Evolutionary conservation across 495 filamentous ascomycete species (phyloP).

Genomic region (Penicillium manginii): DNA sequence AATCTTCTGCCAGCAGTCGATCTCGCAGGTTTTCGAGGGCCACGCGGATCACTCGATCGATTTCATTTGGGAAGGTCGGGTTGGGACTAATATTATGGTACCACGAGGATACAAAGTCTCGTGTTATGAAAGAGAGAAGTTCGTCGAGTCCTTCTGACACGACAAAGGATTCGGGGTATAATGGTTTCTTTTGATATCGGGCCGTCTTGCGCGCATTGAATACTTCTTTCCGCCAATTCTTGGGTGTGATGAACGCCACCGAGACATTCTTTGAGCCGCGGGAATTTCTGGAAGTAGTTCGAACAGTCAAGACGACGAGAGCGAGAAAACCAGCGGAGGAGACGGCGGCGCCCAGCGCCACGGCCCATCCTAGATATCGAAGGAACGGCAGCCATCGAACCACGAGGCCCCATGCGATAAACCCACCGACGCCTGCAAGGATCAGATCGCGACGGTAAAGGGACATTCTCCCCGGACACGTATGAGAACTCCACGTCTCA

Average conservation of each 20-base stretch:
- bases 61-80: conserved; percentile 78
- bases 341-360: conserved; percentile 65
- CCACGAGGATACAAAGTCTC: conserved; percentile 90
- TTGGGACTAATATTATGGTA: conserved; percentile 84
- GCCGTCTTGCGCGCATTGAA: conserved; percentile 57
- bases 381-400: conserved; percentile 78
- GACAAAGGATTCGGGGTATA: conserved; percentile 78
- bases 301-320: conserved; percentile 64
- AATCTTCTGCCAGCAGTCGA: conserved; percentile 69
- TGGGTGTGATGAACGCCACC: conserved; percentile 63
- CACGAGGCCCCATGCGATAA: conserved; percentile 84
- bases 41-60: conserved; percentile 76
- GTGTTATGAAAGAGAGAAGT: conserved; percentile 72
- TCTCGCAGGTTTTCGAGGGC: conserved; percentile 74
- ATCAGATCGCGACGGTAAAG: conserved; percentile 76
- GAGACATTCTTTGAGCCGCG: conserved; percentile 32
- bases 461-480: conserved; percentile 63
- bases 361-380: conserved; percentile 80
- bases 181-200: conserved; percentile 56
- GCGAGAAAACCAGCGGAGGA: conserved; percentile 55
- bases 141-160: conserved; percentile 83
- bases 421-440: conserved; percentile 68
- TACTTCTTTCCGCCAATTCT: conserved; percentile 70
- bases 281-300: conserved; percentile 41
- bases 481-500: conserved; percentile 33